Evolutionary conservation across 106 monocot species (phyloP), one percentile per base, ranked within the genome.

Genomic region (Ottelia alismoides): DNA sequence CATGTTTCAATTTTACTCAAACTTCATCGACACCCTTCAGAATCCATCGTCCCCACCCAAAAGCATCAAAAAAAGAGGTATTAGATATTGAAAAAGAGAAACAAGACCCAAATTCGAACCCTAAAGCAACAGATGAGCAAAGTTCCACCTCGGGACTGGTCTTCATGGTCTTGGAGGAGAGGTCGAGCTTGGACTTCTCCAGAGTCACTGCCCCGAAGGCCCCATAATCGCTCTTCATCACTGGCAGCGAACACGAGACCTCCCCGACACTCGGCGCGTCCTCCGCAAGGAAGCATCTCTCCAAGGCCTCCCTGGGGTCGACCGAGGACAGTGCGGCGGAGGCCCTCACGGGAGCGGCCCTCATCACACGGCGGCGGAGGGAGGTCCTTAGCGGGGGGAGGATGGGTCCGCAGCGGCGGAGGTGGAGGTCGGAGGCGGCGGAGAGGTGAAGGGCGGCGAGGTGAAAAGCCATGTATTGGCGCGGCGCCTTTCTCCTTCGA

Each of bases 101-200:
- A n/a, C n/a, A n/a, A n/a, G n/a, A n/a, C n/a, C n/a, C n/a, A n/a
- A n/a, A n/a, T n/a, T n/a, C n/a, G n/a, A n/a, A n/a, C n/a, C n/a
- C n/a, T n/a, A n/a, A n/a, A n/a, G n/a, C n/a, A n/a, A n/a, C n/a
- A n/a, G n/a, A n/a, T n/a, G n/a, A n/a, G n/a, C n/a, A n/a, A n/a
- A n/a, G n/a, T 11, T 49, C 20, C n/a, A 89, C 96, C 81, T 98
- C 78, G 16, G 85, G 89, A 40, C 72, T 81, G 14, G 76, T 65
- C 61, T 53, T 65, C 22, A 65, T 82, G 26, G 72, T 78, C 60
- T 74, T 72, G 66, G 76, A 65, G 0, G 85, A 68, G 17, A 85
- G 63, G 35, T 85, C 88, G 3, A 85, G 78, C 76, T 96, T 88
- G 17, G 94, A 68, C 68, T 82, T 82, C 78, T 96, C 81, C n/a